These are phyloP conservation scores for Hypoxylon sp. DNA, from an alignment of 2,329 filamentous ascomycete species.

Conservation along the genomic window DNA sequence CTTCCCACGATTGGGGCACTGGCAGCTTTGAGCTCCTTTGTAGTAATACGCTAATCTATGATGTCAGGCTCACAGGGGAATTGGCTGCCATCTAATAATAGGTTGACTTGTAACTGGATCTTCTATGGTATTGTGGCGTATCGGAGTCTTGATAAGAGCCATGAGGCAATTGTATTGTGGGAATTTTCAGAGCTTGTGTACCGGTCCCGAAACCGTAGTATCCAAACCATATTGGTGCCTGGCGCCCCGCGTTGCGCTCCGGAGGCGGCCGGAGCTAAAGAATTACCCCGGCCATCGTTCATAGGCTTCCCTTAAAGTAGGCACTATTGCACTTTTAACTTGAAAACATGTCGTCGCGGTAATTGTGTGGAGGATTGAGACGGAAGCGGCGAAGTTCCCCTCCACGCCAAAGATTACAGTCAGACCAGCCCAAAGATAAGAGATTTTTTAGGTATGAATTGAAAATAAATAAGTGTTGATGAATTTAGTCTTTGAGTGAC, in stretches of 20 bases:
- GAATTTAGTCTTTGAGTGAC: background rate
- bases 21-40: background rate
- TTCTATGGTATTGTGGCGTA: background rate
- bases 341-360: background rate
- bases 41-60: conserved; percentile 14
- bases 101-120: background rate
- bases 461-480: background rate
- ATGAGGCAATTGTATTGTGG: background rate
- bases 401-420: background rate
- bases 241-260: background rate
- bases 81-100: conserved; percentile 1
- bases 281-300: background rate
- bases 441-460: too few species aligned
- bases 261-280: background rate
- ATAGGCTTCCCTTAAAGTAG: background rate
- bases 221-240: background rate
- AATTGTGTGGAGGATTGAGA: background rate
- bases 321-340: background rate
- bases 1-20: conserved; percentile 2
- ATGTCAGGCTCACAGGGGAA: background rate
- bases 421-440: background rate
- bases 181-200: background rate
- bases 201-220: background rate
- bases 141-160: background rate
- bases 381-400: background rate